These are phyloP conservation scores for Irpex lacteus DNA, from an alignment of 1,284 basidiomycete species.

Conservation along the genomic window DNA sequence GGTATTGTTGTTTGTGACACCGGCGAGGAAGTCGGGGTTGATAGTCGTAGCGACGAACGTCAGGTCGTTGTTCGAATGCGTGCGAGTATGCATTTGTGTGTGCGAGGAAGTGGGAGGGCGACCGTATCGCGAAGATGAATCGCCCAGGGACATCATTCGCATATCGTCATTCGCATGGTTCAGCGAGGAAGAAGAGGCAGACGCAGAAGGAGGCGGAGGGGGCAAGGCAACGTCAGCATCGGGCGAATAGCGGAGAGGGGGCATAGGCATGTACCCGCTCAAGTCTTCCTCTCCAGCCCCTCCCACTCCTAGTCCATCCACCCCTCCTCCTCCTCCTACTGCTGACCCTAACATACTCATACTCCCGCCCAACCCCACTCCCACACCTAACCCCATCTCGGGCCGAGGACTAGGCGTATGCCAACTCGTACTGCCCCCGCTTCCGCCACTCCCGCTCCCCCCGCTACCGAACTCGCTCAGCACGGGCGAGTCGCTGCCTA, in stretches of 20 bases:
- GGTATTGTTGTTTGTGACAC: too few species aligned
- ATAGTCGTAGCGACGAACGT: neutral
- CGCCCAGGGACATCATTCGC: neutral
- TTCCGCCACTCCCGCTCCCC: neutral
- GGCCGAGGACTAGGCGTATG: conserved; percentile 6
- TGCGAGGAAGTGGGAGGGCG: neutral
- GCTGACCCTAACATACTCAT: neutral
- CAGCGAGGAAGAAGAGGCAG: neutral
- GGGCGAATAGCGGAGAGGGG: conserved; percentile 3
- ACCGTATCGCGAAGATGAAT: neutral
- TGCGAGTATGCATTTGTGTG: neutral
- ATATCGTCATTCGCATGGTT: neutral
- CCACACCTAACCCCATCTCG: neutral
- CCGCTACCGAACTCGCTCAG: neutral
- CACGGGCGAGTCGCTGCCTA: neutral
- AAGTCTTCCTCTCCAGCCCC: conserved; percentile 10
- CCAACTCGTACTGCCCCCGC: conserved; percentile 7
- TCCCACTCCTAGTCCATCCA: neutral
- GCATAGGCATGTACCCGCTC: conserved; percentile 15
- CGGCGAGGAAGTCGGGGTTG: neutral
- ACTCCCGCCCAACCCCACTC: neutral
- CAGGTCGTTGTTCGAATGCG: neutral
- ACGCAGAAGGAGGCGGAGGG: neutral
- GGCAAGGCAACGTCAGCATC: neutral
- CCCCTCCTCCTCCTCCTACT: neutral